Conservation (phyloP, 371 early-diverging fungal genomes). For the Apophysomyces sp. region DNA sequence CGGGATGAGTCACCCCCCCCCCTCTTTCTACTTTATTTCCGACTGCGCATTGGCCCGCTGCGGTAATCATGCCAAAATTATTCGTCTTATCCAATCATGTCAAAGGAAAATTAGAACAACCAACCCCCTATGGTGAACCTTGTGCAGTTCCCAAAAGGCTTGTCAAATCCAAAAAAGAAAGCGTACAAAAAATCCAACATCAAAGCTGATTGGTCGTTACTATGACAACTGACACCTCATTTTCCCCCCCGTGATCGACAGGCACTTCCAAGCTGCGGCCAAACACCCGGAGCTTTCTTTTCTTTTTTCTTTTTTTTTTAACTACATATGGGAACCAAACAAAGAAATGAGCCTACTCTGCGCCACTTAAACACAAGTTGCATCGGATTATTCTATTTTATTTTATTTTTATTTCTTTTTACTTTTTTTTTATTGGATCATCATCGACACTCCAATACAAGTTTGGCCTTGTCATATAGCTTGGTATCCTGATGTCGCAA, state of each 20-base stretch:
- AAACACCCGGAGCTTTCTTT: no score
- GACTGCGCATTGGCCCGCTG: conserved; percentile 4
- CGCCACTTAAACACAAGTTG: no score
- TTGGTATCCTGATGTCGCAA: background rate
- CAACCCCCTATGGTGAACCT: no score
- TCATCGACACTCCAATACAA: background rate
- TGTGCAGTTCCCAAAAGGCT: no score
- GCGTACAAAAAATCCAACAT: background rate
- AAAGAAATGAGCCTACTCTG: no score
- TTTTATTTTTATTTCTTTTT: background rate
- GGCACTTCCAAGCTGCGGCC: no score
- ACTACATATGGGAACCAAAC: no score
- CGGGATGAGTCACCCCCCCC: conserved; percentile 1
- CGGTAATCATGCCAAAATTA: background rate
- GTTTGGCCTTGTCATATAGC: background rate
- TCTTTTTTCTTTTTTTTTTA: no score
- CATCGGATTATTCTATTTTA: background rate
- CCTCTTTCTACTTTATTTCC: background rate
- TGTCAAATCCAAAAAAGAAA: no score
- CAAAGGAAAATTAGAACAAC: background rate
- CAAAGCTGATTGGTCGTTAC: background rate
- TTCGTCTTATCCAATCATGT: background rate
- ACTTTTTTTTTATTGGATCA: background rate
- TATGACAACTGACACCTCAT: no score
- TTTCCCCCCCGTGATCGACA: no score